These are phyloP conservation scores for Forsythia suspensa DNA, from an alignment of 257 asterid genomes.

Conservation along the genomic window DNA sequence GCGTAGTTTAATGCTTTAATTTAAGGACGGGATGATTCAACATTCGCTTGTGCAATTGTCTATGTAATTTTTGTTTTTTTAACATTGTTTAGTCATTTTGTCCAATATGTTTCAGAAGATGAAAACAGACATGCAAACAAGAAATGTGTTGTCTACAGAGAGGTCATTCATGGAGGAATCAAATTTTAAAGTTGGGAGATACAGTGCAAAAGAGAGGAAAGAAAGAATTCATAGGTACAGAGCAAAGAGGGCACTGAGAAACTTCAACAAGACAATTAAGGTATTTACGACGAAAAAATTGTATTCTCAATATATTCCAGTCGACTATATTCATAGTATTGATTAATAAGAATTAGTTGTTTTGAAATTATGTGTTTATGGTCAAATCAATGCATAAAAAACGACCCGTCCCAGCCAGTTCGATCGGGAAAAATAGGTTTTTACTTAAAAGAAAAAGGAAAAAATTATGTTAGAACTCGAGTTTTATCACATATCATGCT, in stretches of 20 bases:
- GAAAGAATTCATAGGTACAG: constrained; percentile 76
- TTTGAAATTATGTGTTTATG: too few species aligned
- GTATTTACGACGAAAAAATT: constrained; percentile 19
- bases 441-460: too few species aligned
- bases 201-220: constrained; percentile 75
- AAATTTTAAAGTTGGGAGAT: constrained; percentile 61
- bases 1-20: too few species aligned
- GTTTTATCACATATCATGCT: too few species aligned
- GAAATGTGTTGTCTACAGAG: constrained; percentile 43
- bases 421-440: too few species aligned
- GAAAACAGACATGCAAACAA: constrained; percentile 35
- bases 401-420: too few species aligned
- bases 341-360: too few species aligned
- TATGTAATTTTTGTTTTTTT: background rate
- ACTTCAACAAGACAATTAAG: constrained; percentile 89
- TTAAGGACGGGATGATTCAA: background rate
- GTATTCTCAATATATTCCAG: background rate
- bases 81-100: background rate
- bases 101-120: constrained; percentile 35
- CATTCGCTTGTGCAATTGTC: background rate
- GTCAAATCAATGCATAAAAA: too few species aligned
- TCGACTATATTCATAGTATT: background rate
- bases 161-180: constrained; percentile 64
- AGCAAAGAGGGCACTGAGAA: constrained; percentile 78
- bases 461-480: too few species aligned